These are phyloP conservation scores for Serpula lacrymans DNA, from an alignment of 768 basidiomycete species.

Conservation along the genomic window DNA sequence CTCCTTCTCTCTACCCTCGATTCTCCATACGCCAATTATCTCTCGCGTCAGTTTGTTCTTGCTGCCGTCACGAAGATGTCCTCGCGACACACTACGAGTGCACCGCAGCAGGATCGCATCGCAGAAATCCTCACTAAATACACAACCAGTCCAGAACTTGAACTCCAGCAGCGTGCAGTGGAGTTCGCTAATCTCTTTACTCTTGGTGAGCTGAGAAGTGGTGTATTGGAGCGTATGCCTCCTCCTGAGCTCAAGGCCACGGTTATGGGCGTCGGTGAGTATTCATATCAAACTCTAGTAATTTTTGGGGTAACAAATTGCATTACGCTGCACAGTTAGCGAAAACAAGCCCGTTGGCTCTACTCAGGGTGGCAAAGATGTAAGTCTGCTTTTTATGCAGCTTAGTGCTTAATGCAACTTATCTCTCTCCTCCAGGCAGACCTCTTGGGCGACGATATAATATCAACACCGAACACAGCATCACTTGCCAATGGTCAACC, in stretches of 20 bases:
- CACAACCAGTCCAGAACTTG: conserved; percentile 86
- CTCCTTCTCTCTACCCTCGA: conserved; percentile 83
- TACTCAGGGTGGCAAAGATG: conserved; percentile 73
- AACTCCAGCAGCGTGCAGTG: conserved; percentile 93
- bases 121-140: conserved; percentile 74
- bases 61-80: conserved; percentile 88
- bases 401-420: conserved; percentile 5
- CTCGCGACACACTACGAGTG: conserved; percentile 66
- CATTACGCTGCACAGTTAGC: conserved; percentile 59
- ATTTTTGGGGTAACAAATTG: not conserved
- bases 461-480: conserved; percentile 38
- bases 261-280: conserved; percentile 85
- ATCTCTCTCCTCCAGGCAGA: conserved; percentile 44
- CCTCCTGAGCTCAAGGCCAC: conserved; percentile 97
- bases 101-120: conserved; percentile 74
- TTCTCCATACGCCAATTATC: conserved; percentile 91
- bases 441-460: conserved; percentile 77
- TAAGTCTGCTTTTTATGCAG: conserved; percentile 24
- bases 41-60: conserved; percentile 90
- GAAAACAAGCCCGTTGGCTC: conserved; percentile 97
- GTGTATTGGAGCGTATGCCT: conserved; percentile 98
- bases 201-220: conserved; percentile 69
- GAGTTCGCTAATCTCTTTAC: conserved; percentile 89
- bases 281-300: not conserved
- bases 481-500: conserved; percentile 40